Conservation (phyloP, 1,284 basidiomycete species). For the Tylopilus sp. region DNA sequence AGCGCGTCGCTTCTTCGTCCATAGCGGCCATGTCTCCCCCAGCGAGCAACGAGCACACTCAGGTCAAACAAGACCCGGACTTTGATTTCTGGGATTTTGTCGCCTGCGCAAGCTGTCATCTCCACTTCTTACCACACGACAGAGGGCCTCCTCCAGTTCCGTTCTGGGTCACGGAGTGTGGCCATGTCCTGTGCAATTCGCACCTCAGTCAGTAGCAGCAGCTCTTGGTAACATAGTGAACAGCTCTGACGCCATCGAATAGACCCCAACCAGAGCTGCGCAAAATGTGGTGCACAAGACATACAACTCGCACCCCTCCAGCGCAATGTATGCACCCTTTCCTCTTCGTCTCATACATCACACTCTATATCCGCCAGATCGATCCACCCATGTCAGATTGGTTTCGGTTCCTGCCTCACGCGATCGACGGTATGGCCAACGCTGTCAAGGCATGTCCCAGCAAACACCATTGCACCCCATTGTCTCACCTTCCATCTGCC, state of each 20-base stretch:
- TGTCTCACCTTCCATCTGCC: constrained; percentile 3
- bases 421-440: constrained; percentile 58
- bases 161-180: constrained; percentile 82
- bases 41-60: constrained; percentile 15
- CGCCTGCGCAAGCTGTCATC: constrained; percentile 59
- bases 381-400: constrained; percentile 72
- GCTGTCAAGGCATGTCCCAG: constrained; percentile 54
- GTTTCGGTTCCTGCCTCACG: constrained; percentile 60
- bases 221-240: neutral
- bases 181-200: constrained; percentile 74
- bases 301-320: constrained; percentile 69
- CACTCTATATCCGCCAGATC: constrained; percentile 44
- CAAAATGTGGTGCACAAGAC: constrained; percentile 54
- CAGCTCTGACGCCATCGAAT: neutral
- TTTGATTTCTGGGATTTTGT: constrained; percentile 78
- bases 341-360: neutral
- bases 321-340: constrained; percentile 49
- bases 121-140: constrained; percentile 50
- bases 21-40: constrained; percentile 1
- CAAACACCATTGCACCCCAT: neutral
- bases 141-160: constrained; percentile 53
- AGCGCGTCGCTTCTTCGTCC: constrained; percentile 12
- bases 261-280: constrained; percentile 70
- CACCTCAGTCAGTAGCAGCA: constrained; percentile 61
- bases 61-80: constrained; percentile 28